Base-by-base conservation (phyloP, 441 rosid genomes). In the Syzygium syzygioides region DNA sequence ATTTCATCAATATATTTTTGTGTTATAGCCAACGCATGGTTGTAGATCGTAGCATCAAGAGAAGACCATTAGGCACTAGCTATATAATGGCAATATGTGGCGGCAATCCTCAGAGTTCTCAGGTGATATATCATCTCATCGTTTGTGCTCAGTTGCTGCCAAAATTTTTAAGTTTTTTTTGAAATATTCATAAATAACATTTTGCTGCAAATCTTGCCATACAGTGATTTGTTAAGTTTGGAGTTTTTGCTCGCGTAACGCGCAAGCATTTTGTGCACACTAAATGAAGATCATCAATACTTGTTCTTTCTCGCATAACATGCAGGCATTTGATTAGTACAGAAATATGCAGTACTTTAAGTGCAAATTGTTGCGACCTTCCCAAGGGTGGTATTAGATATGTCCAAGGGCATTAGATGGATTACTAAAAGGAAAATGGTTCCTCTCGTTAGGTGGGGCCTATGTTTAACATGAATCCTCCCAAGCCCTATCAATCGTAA, bases 401-500 rank as follows among this genome's bases (percentile, higher is more conserved):
- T 0, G 2, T 28, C 14, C 1, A 3, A 60, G 32, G 17, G 13
- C 9, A 60, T 28, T 60, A 5, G 8, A 13, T 28, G 66, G 66
- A 60, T 28, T 60, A 4, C 7, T 13, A 26, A 60, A 28, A 0
- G 0, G 4, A 60, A 1, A 60, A 0, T 28, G 18, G 18, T 5
- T 60, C 32, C 17, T 14, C 32, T 28, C 8, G 4, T 0, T 60
- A 28, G 9, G n/a, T 13, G 32, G 17, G 66, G 66, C 18, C 0
- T 28, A 60, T 1, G 2, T 4, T 1, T 60, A 60, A 3, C 4
- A 28, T 0, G 0, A 13, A 17, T 17, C 17, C 32, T 28, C n/a
- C 0, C 7, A 28, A 60, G 32, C 6, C 18, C 9, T 28, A 14
- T 1, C 0, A 1, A 60, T 14, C 17, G 3, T 23, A 28, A 13